Evolutionary conservation across 306 rosid species (phyloP).

Genomic region (Castanea crenata): DNA sequence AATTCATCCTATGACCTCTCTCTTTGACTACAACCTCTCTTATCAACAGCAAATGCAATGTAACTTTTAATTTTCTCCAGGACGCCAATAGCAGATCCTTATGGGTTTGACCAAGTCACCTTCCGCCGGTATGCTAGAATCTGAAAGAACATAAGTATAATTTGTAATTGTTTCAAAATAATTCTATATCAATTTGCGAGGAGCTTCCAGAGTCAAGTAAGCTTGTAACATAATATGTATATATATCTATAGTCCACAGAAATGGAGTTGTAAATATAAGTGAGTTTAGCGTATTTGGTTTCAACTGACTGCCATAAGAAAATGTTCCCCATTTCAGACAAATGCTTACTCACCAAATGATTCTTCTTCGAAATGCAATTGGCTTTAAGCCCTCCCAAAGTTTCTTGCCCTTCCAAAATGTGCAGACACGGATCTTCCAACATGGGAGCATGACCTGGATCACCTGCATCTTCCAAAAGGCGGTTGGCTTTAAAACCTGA

Average conservation of each 20-base stretch:
- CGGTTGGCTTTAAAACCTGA: neutral
- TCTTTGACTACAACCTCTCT: neutral
- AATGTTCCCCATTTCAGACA: neutral
- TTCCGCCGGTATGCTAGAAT: slow-evolving; percentile 71
- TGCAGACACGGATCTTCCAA: slow-evolving; percentile 56
- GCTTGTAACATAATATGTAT: too few species aligned
- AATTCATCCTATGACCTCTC: neutral
- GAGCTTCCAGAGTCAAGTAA: neutral
- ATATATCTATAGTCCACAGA: neutral
- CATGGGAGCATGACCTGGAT: slow-evolving; percentile 32
- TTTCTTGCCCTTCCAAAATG: slow-evolving; percentile 60
- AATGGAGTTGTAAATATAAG: neutral
- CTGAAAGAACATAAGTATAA: slow-evolving; percentile 47
- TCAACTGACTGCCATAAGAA: neutral
- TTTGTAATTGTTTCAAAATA: neutral
- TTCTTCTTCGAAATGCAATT: slow-evolving; percentile 51
- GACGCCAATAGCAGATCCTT: neutral
- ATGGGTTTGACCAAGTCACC: slow-evolving; percentile 26
- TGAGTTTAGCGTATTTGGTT: neutral
- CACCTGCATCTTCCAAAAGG: slow-evolving; percentile 15
- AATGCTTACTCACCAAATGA: slow-evolving; percentile 55
- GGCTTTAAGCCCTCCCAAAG: slow-evolving; percentile 62
- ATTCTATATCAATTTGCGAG: neutral
- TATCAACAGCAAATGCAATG: slow-evolving; percentile 2
- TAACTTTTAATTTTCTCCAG: neutral